These are phyloP conservation scores for Polytrichum formosum DNA, from an alignment of 225 moss, liverwort and hornwort species.

Conservation along the genomic window DNA sequence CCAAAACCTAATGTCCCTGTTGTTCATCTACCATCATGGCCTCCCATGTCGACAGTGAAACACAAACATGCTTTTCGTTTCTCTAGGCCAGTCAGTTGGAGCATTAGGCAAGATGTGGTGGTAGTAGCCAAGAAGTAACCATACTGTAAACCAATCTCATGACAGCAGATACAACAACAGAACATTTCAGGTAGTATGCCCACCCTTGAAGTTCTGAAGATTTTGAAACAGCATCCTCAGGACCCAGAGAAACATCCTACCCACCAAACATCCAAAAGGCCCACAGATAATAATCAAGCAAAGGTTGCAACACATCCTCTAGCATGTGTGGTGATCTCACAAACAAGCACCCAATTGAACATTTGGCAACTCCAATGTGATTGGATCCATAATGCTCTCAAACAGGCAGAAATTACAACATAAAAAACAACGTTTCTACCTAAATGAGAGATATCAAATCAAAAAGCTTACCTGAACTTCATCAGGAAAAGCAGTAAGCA, in stretches of 20 bases:
- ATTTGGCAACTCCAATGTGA: not conserved
- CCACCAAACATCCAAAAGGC: slow-evolving; percentile 13
- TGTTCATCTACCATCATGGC: too few species aligned
- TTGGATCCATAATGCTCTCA: not conserved
- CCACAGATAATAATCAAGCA: not conserved
- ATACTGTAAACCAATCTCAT: too few species aligned
- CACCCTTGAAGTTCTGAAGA: slow-evolving; percentile 65
- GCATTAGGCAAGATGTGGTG: too few species aligned
- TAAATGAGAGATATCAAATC: not conserved
- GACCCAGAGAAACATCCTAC: slow-evolving; percentile 57
- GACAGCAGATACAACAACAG: too few species aligned
- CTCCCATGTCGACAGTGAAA: too few species aligned
- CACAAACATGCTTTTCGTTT: too few species aligned
- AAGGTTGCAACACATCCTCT: not conserved
- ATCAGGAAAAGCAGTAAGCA: slow-evolving; percentile 94
- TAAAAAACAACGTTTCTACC: not conserved
- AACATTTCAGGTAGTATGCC: slow-evolving; percentile 4
- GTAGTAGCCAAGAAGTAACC: too few species aligned
- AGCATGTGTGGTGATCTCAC: not conserved
- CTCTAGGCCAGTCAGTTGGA: too few species aligned
- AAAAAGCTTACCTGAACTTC: slow-evolving; percentile 60
- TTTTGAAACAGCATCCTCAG: slow-evolving; percentile 60
- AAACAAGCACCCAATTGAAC: not conserved
- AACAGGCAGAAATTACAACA: not conserved
- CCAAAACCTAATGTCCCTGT: too few species aligned